phyloP scores from a whole-genome alignment of 768 basidiomycete species.

The Collybia mongolica region DNA sequence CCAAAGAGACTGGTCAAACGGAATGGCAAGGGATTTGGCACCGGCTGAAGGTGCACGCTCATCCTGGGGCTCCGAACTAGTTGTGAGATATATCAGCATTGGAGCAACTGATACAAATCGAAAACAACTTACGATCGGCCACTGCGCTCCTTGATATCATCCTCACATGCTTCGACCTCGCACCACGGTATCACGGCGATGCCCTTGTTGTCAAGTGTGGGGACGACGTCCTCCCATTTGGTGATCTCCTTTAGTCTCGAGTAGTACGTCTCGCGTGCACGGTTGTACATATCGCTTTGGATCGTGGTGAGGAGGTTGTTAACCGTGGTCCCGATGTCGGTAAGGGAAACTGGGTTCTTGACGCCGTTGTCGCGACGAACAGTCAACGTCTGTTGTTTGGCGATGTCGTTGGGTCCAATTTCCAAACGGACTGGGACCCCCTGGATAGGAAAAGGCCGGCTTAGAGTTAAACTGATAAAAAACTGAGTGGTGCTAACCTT shows the following conservation, averaged over 20 bases:
- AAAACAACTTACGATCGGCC: conserved; percentile 65
- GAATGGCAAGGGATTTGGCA: conserved; percentile 95
- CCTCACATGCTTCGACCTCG: conserved; percentile 89
- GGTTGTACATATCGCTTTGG: conserved; percentile 83
- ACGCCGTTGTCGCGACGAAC: conserved; percentile 72
- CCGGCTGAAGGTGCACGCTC: conserved; percentile 96
- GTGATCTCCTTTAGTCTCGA: conserved; percentile 70
- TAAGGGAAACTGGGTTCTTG: conserved; percentile 44
- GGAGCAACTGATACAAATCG: conserved; percentile 7
- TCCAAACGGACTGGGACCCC: conserved; percentile 98
- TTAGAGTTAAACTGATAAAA: neutral
- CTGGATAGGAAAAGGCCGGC: conserved; percentile 22
- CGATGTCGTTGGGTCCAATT: conserved; percentile 91
- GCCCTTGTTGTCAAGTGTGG: conserved; percentile 85
- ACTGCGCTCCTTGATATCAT: conserved; percentile 96
- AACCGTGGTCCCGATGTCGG: conserved; percentile 46
- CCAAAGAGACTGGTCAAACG: conserved; percentile 89
- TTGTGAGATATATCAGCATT: conserved; percentile 12
- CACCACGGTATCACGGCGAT: conserved; percentile 95
- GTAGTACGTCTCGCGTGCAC: conserved; percentile 74
- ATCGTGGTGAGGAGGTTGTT: conserved; percentile 77
- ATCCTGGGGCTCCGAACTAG: conserved; percentile 83
- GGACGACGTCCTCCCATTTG: conserved; percentile 92
- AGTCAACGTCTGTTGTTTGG: conserved; percentile 74
- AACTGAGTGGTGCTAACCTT: conserved; percentile 52